A percentile compares a stretch with the other conserved stretches of the same genome.
phyloP scores from a whole-genome alignment of 371 early-diverging fungal species.

The Funneliformis caledonium region DNA sequence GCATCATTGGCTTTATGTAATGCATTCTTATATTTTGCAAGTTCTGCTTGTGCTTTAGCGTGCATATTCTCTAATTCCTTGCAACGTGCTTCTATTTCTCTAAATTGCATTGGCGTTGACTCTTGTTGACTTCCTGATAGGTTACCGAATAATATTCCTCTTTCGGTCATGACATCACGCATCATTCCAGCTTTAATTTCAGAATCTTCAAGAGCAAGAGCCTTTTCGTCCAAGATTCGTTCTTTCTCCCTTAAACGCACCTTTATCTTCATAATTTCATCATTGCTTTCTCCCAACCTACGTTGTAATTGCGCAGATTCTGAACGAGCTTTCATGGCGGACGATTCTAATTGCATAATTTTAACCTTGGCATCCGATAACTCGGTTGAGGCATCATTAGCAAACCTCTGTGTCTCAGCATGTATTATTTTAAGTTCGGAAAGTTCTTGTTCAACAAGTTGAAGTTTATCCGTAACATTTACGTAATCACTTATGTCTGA shows the following conservation, averaged over 20 bases:
- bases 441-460: conserved; percentile 52
- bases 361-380: conserved; percentile 61
- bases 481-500: background rate
- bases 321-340: conserved; percentile 60
- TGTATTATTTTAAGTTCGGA: conserved; percentile 45
- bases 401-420: conserved; percentile 39
- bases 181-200: conserved; percentile 66
- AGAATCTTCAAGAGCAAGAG: conserved; percentile 58
- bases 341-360: conserved; percentile 61
- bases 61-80: conserved; percentile 16
- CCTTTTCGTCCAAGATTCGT: conserved; percentile 53
- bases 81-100: conserved; percentile 15
- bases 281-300: conserved; percentile 58
- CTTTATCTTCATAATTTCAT: conserved; percentile 55
- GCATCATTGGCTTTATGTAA: background rate
- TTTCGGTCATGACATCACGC: conserved; percentile 64
- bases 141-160: conserved; percentile 47
- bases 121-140: conserved; percentile 35
- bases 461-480: conserved; percentile 47
- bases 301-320: conserved; percentile 60
- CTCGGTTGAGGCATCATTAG: conserved; percentile 45
- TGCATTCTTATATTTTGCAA: background rate
- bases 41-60: background rate
- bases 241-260: conserved; percentile 55
- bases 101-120: background rate